Evolutionary conservation across 2,329 filamentous ascomycete genomes (phyloP), one percentile per base, ranked within the genome.

Genomic region (Phoma sp.): DNA sequence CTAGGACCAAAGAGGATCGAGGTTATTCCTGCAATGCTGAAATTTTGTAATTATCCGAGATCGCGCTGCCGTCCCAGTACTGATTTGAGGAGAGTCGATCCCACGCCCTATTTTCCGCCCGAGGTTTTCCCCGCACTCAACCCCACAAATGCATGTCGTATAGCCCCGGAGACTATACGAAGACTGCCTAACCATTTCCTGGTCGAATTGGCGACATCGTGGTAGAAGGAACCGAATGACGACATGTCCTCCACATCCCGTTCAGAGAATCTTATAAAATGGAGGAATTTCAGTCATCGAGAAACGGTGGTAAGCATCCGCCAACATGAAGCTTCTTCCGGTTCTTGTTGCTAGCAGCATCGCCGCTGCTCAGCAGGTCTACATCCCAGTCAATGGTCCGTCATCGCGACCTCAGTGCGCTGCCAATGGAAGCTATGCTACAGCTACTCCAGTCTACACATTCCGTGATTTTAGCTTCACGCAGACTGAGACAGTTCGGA

Each of bases 401-500:
- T 64, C 60, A 3, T 51, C 60, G 10, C 62, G 63, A 24, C 59
- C 70, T 22, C 67, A 69, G 55, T 75, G 72, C 51, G 50, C 59
- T 9, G 47, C 41, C 8, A 70, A 65, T 38, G 55, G 48, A 18
- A 61, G 57, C 25, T 67, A 67, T 46, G 62, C 65, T 9, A 70
- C 65, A 46, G 63, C 59, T n/a, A 58, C 51, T 37, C 73, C 67
- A 43, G 61, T 59, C 22, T 71, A 73, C 46, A 58, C 58, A 7
- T 70, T 75, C 59, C 60, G 68, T 48, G 50, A 65, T 2, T 72
- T 71, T 40, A 69, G 67, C 29, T 77, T 73, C 51, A 77, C 71
- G 0, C 74, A 76, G 54, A 75, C 73, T 4, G 71, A 75, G 44
- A 78, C 75, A 2, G 62, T 75, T 13, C 67, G 75, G 10, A 74